Percentiles rank a stretch among this genome's conserved stretches.
phyloP scores from a whole-genome alignment of 352 stramenopile genomes.

The Thalassiosira allenii region DNA sequence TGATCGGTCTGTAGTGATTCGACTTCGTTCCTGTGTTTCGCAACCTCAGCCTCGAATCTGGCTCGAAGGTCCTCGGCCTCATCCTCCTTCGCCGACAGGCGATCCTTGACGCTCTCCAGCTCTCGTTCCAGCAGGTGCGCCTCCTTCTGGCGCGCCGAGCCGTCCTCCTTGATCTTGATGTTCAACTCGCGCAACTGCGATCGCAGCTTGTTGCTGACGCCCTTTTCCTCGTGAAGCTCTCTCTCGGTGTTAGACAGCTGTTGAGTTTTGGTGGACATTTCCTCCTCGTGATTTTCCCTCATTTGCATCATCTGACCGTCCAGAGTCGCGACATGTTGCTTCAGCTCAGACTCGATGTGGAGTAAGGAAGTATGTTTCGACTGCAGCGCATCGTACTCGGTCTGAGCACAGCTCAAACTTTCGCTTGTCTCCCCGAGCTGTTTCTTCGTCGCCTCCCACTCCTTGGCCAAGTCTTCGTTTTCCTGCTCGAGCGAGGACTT shows the following conservation, averaged over 20 bases:
- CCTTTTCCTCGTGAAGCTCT: conserved; percentile 33
- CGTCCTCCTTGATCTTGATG: conserved; percentile 28
- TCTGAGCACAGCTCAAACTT: too few relatives aligned
- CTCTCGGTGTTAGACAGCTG: conserved; percentile 1
- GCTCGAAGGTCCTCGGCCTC: too few relatives aligned
- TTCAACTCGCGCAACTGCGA: conserved; percentile 28
- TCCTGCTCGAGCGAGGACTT: too few relatives aligned
- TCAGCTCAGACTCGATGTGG: too few relatives aligned
- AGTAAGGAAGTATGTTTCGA: too few relatives aligned
- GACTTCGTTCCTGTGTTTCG: conserved; percentile 25
- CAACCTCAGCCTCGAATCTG: conserved; percentile 10
- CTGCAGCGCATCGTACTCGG: too few relatives aligned
- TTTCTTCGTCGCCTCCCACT: too few relatives aligned
- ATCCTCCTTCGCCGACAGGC: too few relatives aligned
- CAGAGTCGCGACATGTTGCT: conserved; percentile 11
- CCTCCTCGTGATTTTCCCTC: conserved; percentile 6
- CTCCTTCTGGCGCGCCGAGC: conserved; percentile 3
- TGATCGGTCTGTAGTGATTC: conserved; percentile 27
- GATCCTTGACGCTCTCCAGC: conserved; percentile 19
- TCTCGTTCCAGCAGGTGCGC: conserved; percentile 16
- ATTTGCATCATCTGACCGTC: conserved; percentile 21
- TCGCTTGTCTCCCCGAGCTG: too few relatives aligned
- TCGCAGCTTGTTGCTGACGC: conserved; percentile 26
- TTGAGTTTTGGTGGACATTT: not conserved
- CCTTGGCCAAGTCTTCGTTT: too few relatives aligned